Conservation (phyloP, 1,284 basidiomycete species). For the Papiliotrema laurentii region DNA sequence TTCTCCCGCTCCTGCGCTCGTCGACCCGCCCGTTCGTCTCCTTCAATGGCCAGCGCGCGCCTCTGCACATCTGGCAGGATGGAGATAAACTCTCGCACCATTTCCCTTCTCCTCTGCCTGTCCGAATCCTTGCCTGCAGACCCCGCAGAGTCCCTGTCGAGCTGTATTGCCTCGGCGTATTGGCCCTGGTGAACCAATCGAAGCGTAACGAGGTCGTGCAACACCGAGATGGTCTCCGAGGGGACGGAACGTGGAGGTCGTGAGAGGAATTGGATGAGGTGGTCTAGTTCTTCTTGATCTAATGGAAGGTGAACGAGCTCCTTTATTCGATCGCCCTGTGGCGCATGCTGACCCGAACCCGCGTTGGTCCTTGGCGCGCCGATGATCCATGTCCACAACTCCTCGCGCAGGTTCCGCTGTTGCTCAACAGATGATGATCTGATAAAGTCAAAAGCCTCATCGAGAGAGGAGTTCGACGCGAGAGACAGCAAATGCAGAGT, state of each 20-base stretch:
- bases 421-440: slow-evolving; percentile 6
- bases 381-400: slow-evolving; percentile 36
- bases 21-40: slow-evolving; percentile 9
- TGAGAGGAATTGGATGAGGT: slow-evolving; percentile 38
- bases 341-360: slow-evolving; percentile 20
- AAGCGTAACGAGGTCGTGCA: slow-evolving; percentile 76
- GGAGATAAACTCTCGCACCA: slow-evolving; percentile 63
- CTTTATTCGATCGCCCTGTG: slow-evolving; percentile 29
- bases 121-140: slow-evolving; percentile 34
- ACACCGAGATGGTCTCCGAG: slow-evolving; percentile 54
- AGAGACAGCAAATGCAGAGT: slow-evolving; percentile 23
- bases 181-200: slow-evolving; percentile 70
- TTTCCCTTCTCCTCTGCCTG: slow-evolving; percentile 55
- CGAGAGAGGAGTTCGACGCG: slow-evolving; percentile 20
- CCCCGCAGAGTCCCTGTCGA: slow-evolving; percentile 58
- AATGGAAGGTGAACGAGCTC: slow-evolving; percentile 40
- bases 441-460: slow-evolving; percentile 26
- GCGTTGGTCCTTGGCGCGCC: slow-evolving; percentile 26
- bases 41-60: slow-evolving; percentile 27
- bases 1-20: slow-evolving; percentile 5
- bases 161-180: slow-evolving; percentile 66
- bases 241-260: slow-evolving; percentile 52
- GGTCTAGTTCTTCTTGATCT: slow-evolving; percentile 32
- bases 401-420: slow-evolving; percentile 17
- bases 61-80: slow-evolving; percentile 60